Percentiles rank a stretch among this genome's conserved stretches.
phyloP scores from a whole-genome alignment of 2,329 filamentous ascomycete species.

The Exophiala mesophila region DNA sequence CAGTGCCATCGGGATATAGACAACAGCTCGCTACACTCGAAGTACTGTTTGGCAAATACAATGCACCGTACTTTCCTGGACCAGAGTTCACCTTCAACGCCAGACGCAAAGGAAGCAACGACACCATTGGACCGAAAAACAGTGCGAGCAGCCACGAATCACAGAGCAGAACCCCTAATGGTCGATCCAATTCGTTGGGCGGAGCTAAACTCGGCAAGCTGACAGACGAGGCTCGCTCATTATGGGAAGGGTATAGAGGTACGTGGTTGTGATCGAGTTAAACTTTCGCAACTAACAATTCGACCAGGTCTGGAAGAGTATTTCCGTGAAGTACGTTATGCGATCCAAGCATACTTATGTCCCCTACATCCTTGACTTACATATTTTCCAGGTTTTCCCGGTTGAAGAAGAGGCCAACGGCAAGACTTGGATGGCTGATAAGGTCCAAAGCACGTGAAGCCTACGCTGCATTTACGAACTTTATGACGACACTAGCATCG shows the following conservation, averaged over 20 bases:
- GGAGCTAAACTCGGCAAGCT: constrained; percentile 43
- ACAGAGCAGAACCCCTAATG: background rate
- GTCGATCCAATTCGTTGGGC: background rate
- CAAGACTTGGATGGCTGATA: constrained; percentile 77
- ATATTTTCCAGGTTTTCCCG: constrained; percentile 61
- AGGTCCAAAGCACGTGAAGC: constrained; percentile 28
- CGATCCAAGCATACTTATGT: background rate
- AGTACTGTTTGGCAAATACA: constrained; percentile 53
- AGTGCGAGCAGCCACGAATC: background rate
- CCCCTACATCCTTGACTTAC: background rate
- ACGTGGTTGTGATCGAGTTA: background rate
- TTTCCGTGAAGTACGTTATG: constrained; percentile 59
- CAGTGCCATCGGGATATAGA: constrained; percentile 81
- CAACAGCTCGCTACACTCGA: constrained; percentile 71
- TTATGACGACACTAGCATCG: background rate
- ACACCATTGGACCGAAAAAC: constrained; percentile 17
- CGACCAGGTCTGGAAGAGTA: constrained; percentile 70
- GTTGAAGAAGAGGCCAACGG: constrained; percentile 94
- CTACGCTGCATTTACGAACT: constrained; percentile 1
- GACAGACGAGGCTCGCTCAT: constrained; percentile 67
- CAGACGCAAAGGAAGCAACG: constrained; percentile 23
- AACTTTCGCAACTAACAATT: background rate
- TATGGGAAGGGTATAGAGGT: constrained; percentile 89
- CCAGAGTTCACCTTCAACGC: constrained; percentile 48
- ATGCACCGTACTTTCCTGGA: constrained; percentile 60